Evolutionary conservation across 768 basidiomycete genomes (phyloP).

Genomic region (Phylloporus sp.): DNA sequence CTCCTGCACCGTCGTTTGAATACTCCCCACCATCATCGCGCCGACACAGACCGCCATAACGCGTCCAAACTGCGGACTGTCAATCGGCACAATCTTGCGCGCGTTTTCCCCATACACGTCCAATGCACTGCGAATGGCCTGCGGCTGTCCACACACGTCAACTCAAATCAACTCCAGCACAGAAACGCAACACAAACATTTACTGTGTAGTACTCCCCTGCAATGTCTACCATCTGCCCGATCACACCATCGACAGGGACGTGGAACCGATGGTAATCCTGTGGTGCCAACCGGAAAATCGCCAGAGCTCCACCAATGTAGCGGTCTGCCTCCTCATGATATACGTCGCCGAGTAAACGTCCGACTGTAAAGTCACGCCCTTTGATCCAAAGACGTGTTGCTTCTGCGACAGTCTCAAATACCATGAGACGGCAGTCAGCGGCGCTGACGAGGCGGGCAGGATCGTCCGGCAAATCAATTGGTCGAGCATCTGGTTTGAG

Average conservation of each 20-base stretch:
- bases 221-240: slow-evolving; percentile 76
- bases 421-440: slow-evolving; percentile 97
- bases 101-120: slow-evolving; percentile 96
- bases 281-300: slow-evolving; percentile 89
- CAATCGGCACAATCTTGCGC: slow-evolving; percentile 88
- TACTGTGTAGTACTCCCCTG: slow-evolving; percentile 95
- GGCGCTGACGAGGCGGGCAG: slow-evolving; percentile 75
- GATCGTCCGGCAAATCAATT: slow-evolving; percentile 66
- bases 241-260: slow-evolving; percentile 81
- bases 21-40: slow-evolving; percentile 95
- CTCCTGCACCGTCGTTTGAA: slow-evolving; percentile 81
- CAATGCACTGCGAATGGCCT: slow-evolving; percentile 86
- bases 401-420: slow-evolving; percentile 82
- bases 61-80: slow-evolving; percentile 83
- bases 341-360: slow-evolving; percentile 74
- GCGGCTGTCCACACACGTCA: slow-evolving; percentile 52
- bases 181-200: slow-evolving; percentile 55
- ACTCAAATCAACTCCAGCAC: background rate
- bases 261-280: slow-evolving; percentile 96
- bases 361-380: slow-evolving; percentile 87
- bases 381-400: slow-evolving; percentile 94
- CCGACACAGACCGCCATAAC: slow-evolving; percentile 92
- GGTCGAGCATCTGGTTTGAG: slow-evolving; percentile 82
- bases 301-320: slow-evolving; percentile 80
- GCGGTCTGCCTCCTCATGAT: slow-evolving; percentile 62